These are phyloP conservation scores for Triticum turgidum DNA, from an alignment of 176 grass and related monocot species.

Conservation along the genomic window DNA sequence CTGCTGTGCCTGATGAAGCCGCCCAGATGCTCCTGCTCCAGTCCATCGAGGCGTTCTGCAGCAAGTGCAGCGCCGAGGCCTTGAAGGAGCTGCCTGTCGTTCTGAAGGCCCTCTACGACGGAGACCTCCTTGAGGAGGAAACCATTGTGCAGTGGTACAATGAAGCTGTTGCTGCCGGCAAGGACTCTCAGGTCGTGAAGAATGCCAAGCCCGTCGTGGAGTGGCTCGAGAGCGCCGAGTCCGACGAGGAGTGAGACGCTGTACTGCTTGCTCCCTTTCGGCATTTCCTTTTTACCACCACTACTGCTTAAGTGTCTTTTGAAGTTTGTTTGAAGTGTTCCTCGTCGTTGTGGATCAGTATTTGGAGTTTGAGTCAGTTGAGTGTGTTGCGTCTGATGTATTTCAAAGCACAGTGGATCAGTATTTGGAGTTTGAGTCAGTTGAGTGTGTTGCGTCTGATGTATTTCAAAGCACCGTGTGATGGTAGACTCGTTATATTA, in stretches of 20 bases:
- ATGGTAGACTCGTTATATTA: background rate
- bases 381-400: background rate
- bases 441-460: background rate
- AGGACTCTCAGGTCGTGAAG: slow-evolving; percentile 46
- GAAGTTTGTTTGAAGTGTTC: background rate
- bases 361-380: background rate
- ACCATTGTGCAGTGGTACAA: slow-evolving; percentile 62
- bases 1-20: slow-evolving; percentile 41
- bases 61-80: slow-evolving; percentile 52
- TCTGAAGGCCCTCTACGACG: slow-evolving; percentile 73
- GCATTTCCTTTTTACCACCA: background rate
- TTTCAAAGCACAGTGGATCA: background rate
- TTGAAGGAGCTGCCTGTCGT: slow-evolving; percentile 77
- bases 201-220: slow-evolving; percentile 67
- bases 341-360: background rate
- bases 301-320: background rate
- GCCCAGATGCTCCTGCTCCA: slow-evolving; percentile 52
- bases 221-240: slow-evolving; percentile 83
- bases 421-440: background rate
- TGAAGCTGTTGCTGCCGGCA: slow-evolving; percentile 41
- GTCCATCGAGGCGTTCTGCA: slow-evolving; percentile 50
- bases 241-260: slow-evolving; percentile 50
- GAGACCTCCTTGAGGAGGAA: slow-evolving; percentile 76
- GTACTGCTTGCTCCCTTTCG: background rate
- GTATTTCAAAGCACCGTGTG: background rate